phyloP scores from a whole-genome alignment of 805 yeast species.

The Wickerhamiella domercqiae region DNA sequence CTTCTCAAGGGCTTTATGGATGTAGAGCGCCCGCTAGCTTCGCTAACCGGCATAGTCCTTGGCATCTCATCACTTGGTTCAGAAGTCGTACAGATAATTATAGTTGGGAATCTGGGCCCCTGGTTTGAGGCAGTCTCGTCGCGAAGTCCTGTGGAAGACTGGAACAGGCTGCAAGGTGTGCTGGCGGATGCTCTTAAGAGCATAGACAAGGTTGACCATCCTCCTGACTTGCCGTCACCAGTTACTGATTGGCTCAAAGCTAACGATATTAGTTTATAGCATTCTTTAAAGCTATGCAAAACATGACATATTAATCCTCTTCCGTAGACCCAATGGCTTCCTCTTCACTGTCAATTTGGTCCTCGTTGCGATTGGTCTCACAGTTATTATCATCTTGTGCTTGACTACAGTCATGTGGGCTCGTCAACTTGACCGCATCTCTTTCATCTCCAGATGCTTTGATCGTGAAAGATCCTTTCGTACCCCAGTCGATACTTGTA shows the following conservation, averaged over 20 bases:
- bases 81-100: constrained; percentile 71
- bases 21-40: constrained; percentile 66
- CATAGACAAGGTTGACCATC: constrained; percentile 11
- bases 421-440: too few relatives aligned
- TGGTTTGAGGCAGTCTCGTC: constrained; percentile 46
- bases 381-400: too few relatives aligned
- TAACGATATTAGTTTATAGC: background rate
- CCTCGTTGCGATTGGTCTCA: too few relatives aligned
- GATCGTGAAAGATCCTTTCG: too few relatives aligned
- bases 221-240: background rate
- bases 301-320: too few relatives aligned
- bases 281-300: background rate
- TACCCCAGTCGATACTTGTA: too few relatives aligned
- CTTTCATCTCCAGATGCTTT: too few relatives aligned
- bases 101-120: constrained; percentile 67
- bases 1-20: constrained; percentile 81
- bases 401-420: too few relatives aligned
- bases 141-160: constrained; percentile 25
- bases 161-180: constrained; percentile 15
- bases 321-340: too few relatives aligned
- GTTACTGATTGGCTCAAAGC: background rate
- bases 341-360: too few relatives aligned
- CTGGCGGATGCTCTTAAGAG: constrained; percentile 14
- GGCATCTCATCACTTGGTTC: constrained; percentile 75
- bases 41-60: constrained; percentile 79